A percentile compares a stretch with the other conserved stretches of the same genome.
These are phyloP conservation scores for Skeletonema menzelii DNA, from an alignment of 108 stramenopile genomes.

Conservation along the genomic window DNA sequence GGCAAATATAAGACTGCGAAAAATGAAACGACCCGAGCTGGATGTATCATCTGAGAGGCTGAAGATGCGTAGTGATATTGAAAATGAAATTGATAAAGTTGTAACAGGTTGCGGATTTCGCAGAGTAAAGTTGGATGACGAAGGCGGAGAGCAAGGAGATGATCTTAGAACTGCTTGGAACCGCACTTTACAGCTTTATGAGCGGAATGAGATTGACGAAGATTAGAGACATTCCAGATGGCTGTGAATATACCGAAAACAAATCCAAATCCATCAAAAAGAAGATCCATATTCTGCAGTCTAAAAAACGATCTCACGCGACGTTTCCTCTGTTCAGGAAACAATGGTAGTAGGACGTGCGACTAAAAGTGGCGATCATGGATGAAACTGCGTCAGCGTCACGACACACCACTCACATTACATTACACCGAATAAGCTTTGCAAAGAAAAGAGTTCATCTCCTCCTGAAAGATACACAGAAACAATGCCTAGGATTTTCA, in stretches of 20 bases:
- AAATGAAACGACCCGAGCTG: constrained; percentile 51
- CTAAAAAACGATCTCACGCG: background rate
- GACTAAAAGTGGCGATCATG: background rate
- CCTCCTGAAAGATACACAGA: background rate
- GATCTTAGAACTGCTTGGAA: constrained; percentile 31
- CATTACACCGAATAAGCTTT: background rate
- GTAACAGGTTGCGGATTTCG: constrained; percentile 33
- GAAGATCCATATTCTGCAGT: no score
- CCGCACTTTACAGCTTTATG: constrained; percentile 33
- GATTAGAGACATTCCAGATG: background rate
- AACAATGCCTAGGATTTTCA: background rate
- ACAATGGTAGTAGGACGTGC: no score
- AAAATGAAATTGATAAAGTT: constrained; percentile 48
- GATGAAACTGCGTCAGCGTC: no score
- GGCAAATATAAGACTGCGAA: constrained; percentile 49
- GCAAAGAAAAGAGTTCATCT: background rate
- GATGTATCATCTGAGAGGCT: constrained; percentile 42
- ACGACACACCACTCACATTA: background rate
- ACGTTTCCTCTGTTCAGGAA: background rate
- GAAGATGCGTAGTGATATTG: constrained; percentile 43
- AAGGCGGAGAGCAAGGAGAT: background rate
- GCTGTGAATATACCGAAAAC: no score
- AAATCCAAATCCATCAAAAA: no score
- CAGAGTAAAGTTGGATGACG: constrained; percentile 17
- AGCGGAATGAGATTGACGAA: constrained; percentile 7